Evolutionary conservation across 78 protist species (phyloP).

Genomic region (Protostelium mycophagum): DNA sequence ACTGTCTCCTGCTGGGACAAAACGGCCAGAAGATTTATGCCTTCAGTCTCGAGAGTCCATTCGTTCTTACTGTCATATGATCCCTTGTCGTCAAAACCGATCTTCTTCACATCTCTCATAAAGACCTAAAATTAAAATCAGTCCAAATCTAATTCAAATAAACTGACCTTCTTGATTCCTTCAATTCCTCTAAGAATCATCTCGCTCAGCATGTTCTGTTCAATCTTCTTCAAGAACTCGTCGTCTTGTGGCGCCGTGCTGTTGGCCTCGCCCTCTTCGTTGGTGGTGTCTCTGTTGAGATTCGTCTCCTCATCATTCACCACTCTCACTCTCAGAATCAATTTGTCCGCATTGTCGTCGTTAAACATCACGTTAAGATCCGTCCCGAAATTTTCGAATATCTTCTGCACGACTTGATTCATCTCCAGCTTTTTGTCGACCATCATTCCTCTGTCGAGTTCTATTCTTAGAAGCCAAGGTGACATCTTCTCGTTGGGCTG

Average conservation of each 20-base stretch:
- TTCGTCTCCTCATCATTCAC: slow-evolving; percentile 13
- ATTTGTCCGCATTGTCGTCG: slow-evolving; percentile 86
- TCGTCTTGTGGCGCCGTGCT: slow-evolving; percentile 27
- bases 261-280: slow-evolving; percentile 27
- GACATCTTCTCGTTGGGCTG: slow-evolving; percentile 20
- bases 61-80: slow-evolving; percentile 35
- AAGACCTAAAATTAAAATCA: slow-evolving; percentile 4
- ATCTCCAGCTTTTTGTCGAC: slow-evolving; percentile 60
- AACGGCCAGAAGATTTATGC: slow-evolving; percentile 80
- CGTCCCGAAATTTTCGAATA: slow-evolving; percentile 39
- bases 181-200: slow-evolving; percentile 82
- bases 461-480: slow-evolving; percentile 88
- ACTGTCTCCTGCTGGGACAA: slow-evolving; percentile 75
- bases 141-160: too few relatives aligned
- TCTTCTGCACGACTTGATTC: slow-evolving; percentile 60
- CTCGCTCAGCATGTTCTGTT: slow-evolving; percentile 59
- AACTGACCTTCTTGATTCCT: slow-evolving; percentile 72
- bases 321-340: slow-evolving; percentile 79
- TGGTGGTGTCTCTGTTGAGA: slow-evolving; percentile 21
- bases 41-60: slow-evolving; percentile 88
- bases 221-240: slow-evolving; percentile 66
- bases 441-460: slow-evolving; percentile 69
- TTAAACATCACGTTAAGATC: slow-evolving; percentile 59
- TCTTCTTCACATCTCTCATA: slow-evolving; percentile 8
- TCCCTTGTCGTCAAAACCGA: slow-evolving; percentile 21